phyloP scores from a whole-genome alignment of 148 eudicot species.

The Nyssa sinensis region DNA sequence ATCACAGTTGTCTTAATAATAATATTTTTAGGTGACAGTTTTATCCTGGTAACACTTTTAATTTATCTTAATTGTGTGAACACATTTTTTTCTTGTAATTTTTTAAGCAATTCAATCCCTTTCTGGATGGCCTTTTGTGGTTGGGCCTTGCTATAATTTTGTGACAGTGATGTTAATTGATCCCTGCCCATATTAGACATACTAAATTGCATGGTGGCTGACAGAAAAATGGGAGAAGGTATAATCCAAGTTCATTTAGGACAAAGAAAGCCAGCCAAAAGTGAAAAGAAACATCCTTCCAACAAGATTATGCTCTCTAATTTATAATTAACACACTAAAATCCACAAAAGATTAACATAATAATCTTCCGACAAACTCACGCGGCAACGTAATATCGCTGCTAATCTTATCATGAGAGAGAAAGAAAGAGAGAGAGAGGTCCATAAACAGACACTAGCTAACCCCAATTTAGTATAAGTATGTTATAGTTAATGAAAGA shows the following conservation, averaged over 20 bases:
- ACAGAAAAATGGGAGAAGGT: neutral
- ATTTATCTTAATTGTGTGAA: too few relatives aligned
- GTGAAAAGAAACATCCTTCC: neutral
- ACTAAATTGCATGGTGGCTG: neutral
- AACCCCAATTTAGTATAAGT: neutral
- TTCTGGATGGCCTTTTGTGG: too few relatives aligned
- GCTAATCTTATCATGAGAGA: neutral
- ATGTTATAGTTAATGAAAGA: neutral
- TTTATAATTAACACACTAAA: neutral
- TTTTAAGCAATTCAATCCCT: too few relatives aligned
- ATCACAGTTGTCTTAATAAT: too few relatives aligned
- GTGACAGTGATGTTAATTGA: neutral
- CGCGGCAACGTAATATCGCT: neutral
- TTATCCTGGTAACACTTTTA: too few relatives aligned
- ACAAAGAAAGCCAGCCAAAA: neutral
- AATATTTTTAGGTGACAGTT: too few relatives aligned
- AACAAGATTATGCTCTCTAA: neutral
- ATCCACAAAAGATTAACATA: neutral
- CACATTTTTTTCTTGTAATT: too few relatives aligned
- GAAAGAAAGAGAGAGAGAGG: neutral
- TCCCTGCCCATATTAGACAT: neutral
- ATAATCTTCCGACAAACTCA: neutral
- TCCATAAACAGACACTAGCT: neutral
- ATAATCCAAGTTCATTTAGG: neutral
- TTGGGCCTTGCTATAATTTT: neutral